Conservation (phyloP, 164 flowering plant species). For the Stephania cephalantha region DNA sequence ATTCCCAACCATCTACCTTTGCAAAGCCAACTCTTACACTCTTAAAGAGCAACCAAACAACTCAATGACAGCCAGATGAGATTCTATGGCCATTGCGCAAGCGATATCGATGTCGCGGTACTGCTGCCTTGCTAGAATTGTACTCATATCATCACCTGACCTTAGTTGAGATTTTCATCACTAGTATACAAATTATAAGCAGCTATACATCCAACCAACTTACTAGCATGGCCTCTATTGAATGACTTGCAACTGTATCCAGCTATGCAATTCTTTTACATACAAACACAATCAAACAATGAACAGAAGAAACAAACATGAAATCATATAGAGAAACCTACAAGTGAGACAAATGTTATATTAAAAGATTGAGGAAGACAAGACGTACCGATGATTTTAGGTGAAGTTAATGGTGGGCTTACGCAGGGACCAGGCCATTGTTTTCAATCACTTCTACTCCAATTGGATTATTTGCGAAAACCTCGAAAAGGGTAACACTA, state of each 20-base stretch:
- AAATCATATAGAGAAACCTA: not conserved
- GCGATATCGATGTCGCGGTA: not conserved
- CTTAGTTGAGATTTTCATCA: too few species aligned
- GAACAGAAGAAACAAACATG: not conserved
- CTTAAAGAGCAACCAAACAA: not conserved
- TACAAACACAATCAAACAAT: not conserved
- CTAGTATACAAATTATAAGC: not conserved
- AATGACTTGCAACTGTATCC: conserved; percentile 3
- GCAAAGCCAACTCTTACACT: not conserved
- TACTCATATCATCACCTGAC: too few species aligned
- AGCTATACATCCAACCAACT: not conserved
- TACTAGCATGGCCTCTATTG: not conserved
- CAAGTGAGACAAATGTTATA: not conserved
- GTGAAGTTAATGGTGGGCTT: not conserved
- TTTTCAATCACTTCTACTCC: not conserved
- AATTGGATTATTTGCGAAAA: not conserved
- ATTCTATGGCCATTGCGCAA: not conserved
- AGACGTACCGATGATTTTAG: not conserved
- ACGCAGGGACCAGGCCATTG: not conserved
- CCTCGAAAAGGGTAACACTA: not conserved
- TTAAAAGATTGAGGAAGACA: not conserved
- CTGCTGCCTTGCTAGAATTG: too few species aligned
- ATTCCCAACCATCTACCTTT: not conserved
- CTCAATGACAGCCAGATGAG: not conserved
- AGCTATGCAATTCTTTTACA: not conserved